These are phyloP conservation scores for Colletotrichum chrysophilum DNA, from an alignment of 2,329 filamentous ascomycete species.

Conservation along the genomic window DNA sequence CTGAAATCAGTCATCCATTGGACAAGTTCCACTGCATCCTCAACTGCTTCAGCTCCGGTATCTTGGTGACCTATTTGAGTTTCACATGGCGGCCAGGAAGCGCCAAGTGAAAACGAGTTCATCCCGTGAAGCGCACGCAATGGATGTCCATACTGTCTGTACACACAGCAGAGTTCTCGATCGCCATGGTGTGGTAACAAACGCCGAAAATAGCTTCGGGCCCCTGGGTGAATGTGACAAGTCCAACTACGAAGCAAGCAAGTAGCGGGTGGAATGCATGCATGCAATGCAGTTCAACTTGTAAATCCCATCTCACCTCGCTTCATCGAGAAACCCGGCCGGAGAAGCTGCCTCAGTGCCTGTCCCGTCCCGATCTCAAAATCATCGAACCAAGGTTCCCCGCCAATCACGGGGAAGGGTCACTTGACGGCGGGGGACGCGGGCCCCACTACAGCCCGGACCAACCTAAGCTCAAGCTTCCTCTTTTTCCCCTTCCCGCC, in stretches of 20 bases:
- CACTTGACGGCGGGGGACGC: not conserved
- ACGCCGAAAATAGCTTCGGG: not conserved
- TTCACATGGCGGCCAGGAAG: not conserved
- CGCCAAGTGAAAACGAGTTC: not conserved
- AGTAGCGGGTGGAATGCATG: not conserved
- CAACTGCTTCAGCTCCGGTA: not conserved
- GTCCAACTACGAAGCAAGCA: not conserved
- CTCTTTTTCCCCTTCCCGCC: conserved; percentile 6
- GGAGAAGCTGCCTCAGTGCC: not conserved
- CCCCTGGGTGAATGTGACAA: not conserved
- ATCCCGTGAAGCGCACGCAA: not conserved
- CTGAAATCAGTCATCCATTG: not conserved
- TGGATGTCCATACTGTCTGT: not conserved
- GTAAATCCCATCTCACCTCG: not conserved
- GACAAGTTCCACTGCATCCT: not conserved
- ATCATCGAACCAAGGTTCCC: not conserved
- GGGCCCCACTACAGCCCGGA: conserved; percentile 14
- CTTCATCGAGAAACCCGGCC: not conserved
- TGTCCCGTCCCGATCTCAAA: not conserved
- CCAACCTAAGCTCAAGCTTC: conserved; percentile 9
- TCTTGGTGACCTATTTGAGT: not conserved
- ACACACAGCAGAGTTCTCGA: not conserved
- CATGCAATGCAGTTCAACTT: not conserved
- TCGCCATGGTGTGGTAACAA: not conserved
- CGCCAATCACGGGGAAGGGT: conserved; percentile 10